A percentile compares a stretch with the other conserved stretches of the same genome.
These are phyloP conservation scores for Geotrichum reessii DNA, from an alignment of 1,139 yeast genomes.

Conservation along the genomic window DNA sequence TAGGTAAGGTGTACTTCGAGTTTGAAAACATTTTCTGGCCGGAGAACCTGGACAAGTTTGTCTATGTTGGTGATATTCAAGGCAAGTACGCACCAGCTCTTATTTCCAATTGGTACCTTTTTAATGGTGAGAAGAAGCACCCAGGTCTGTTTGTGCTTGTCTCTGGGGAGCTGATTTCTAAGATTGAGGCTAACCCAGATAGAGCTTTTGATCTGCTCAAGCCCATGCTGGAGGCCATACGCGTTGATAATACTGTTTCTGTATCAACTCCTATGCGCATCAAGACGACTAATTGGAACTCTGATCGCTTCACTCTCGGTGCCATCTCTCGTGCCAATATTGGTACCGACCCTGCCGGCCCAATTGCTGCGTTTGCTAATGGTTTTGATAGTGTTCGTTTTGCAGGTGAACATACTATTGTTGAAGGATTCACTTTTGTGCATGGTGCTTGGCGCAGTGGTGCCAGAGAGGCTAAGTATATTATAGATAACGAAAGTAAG, in stretches of 20 bases:
- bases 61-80: conserved; percentile 35
- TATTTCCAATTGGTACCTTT: conserved; percentile 41
- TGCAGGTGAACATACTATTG: conserved; percentile 80
- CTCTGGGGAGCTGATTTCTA: conserved; percentile 47
- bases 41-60: conserved; percentile 44
- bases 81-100: conserved; percentile 45
- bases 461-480: conserved; percentile 52
- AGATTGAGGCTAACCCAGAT: conserved; percentile 42
- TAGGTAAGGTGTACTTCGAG: conserved; percentile 76
- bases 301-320: conserved; percentile 64
- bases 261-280: conserved; percentile 49
- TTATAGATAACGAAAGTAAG: conserved; percentile 16
- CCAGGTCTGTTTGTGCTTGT: conserved; percentile 26
- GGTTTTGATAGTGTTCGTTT: conserved; percentile 59
- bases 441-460: conserved; percentile 86
- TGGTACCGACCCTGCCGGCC: conserved; percentile 61
- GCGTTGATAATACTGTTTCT: conserved; percentile 25
- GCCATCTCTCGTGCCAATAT: conserved; percentile 65
- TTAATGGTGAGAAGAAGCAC: conserved; percentile 29
- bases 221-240: conserved; percentile 40
- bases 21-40: conserved; percentile 71
- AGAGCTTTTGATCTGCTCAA: conserved; percentile 43
- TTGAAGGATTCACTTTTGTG: conserved; percentile 77
- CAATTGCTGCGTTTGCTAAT: conserved; percentile 50
- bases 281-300: conserved; percentile 61